phyloP scores from a whole-genome alignment of 1,284 basidiomycete genomes.

The Sutorius eximius region DNA sequence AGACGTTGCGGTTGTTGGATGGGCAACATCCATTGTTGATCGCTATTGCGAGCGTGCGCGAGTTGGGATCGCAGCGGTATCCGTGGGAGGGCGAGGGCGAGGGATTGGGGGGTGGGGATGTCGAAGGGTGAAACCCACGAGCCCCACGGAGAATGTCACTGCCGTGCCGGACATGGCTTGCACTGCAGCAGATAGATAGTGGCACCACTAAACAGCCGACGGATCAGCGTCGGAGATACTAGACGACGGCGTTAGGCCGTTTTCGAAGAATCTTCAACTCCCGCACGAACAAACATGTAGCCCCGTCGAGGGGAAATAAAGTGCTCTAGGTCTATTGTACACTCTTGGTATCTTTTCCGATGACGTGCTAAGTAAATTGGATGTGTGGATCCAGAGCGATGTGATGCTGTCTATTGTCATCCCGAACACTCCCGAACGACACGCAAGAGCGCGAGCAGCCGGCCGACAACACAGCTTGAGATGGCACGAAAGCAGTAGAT shows the following conservation, averaged over 20 bases:
- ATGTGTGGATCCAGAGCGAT: neutral
- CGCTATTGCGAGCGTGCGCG: constrained; percentile 67
- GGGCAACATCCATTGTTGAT: constrained; percentile 60
- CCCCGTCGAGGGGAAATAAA: neutral
- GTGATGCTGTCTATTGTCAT: neutral
- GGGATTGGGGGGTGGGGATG: constrained; percentile 9
- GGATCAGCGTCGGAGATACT: neutral
- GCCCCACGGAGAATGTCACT: neutral
- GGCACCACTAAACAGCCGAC: neutral
- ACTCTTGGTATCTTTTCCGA: neutral
- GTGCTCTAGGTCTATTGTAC: constrained; percentile 1
- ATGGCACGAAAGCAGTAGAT: constrained; percentile 21
- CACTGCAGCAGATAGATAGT: neutral
- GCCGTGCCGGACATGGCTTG: neutral
- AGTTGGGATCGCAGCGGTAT: constrained; percentile 51
- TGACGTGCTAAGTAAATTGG: neutral
- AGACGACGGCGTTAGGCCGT: neutral
- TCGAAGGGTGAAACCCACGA: constrained; percentile 1
- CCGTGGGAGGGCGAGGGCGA: constrained; percentile 50
- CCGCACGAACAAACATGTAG: neutral
- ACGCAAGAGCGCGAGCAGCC: neutral
- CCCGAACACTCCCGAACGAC: neutral
- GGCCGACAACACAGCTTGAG: neutral
- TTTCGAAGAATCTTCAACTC: neutral
- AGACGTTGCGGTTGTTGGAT: constrained; percentile 56